These are phyloP conservation scores for Leishmania turanica DNA, from an alignment of 208 protist genomes.

Conservation along the genomic window DNA sequence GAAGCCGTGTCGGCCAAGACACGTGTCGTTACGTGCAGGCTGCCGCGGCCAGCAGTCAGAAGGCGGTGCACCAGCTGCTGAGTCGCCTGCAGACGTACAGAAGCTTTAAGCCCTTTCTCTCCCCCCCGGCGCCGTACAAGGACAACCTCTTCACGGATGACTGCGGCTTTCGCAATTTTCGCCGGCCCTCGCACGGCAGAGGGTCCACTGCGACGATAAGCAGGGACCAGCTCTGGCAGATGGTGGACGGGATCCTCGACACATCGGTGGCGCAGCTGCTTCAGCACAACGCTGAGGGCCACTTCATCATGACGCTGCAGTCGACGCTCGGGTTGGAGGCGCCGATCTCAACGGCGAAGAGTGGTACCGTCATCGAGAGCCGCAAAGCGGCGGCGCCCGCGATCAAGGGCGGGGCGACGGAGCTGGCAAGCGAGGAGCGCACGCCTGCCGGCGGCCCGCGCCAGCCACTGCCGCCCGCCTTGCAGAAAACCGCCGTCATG, in stretches of 20 bases:
- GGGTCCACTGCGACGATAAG: conserved; percentile 6
- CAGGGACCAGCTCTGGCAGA: conserved; percentile 37
- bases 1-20: conserved; percentile 27
- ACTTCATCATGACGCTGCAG: conserved; percentile 46
- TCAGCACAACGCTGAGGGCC: conserved; percentile 47
- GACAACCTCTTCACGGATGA: conserved; percentile 1
- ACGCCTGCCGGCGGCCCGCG: neutral
- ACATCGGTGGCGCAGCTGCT: conserved; percentile 34
- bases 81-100: conserved; percentile 61
- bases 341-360: conserved; percentile 8
- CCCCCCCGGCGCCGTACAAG: conserved; percentile 23
- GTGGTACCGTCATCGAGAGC: conserved; percentile 28
- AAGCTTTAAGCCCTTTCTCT: conserved; percentile 63
- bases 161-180: neutral
- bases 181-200: neutral
- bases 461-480: neutral
- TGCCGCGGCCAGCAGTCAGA: conserved; percentile 35
- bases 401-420: neutral
- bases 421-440: conserved; percentile 1
- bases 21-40: conserved; percentile 38
- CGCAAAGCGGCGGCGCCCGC: neutral
- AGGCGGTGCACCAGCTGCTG: conserved; percentile 46
- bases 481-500: neutral
- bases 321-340: conserved; percentile 23
- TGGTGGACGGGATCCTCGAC: conserved; percentile 46